Evolutionary conservation across 805 yeast genomes (phyloP).

Genomic region (Spathaspora sp.): DNA sequence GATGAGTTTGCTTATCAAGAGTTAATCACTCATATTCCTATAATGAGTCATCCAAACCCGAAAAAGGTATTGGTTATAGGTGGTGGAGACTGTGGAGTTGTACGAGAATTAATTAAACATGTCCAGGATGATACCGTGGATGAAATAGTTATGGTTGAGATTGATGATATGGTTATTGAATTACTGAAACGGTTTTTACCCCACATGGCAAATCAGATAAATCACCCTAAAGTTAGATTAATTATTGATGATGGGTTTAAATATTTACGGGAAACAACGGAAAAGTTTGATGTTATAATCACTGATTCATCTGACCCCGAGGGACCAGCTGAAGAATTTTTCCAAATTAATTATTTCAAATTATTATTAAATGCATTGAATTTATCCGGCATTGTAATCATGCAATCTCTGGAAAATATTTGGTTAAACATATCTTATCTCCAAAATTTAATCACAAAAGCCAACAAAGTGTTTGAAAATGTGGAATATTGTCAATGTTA

Average conservation of each 20-base stretch:
- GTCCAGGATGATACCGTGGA: slow-evolving; percentile 48
- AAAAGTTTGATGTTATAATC: slow-evolving; percentile 75
- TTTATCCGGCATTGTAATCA: slow-evolving; percentile 65
- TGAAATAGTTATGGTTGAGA: slow-evolving; percentile 76
- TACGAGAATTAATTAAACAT: slow-evolving; percentile 83
- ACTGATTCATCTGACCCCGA: slow-evolving; percentile 95
- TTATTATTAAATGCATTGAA: slow-evolving; percentile 61
- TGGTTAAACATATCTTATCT: slow-evolving; percentile 66
- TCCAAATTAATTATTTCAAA: slow-evolving; percentile 72
- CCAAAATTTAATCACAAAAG: slow-evolving; percentile 43
- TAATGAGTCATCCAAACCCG: slow-evolving; percentile 75
- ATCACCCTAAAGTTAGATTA: slow-evolving; percentile 63
- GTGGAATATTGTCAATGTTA: slow-evolving; percentile 73
- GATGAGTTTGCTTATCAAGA: slow-evolving; percentile 96
- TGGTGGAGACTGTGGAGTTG: slow-evolving; percentile 95
- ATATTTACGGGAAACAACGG: slow-evolving; percentile 46
- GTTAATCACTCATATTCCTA: slow-evolving; percentile 79
- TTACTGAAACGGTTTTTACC: slow-evolving; percentile 72
- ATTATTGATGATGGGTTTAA: slow-evolving; percentile 81
- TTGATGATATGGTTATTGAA: slow-evolving; percentile 77
- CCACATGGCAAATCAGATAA: slow-evolving; percentile 63
- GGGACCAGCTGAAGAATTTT: slow-evolving; percentile 90
- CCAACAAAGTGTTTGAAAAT: slow-evolving; percentile 53
- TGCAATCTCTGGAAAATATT: slow-evolving; percentile 74
- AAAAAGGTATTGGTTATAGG: slow-evolving; percentile 81